Conservation (phyloP, 2,329 filamentous ascomycete species). For the Orbilia ellipsospora region DNA sequence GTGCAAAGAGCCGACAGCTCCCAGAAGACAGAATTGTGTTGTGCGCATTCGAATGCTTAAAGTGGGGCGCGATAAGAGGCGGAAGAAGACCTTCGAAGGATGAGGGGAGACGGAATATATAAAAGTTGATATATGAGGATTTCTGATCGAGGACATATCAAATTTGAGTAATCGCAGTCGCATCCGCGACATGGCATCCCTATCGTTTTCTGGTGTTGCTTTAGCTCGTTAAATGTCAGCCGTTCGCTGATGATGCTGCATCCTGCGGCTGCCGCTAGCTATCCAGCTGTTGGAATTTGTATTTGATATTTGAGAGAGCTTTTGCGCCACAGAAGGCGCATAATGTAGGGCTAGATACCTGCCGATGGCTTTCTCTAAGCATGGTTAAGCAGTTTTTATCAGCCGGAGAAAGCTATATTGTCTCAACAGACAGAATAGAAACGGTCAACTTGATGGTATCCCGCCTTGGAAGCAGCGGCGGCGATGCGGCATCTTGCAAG, state of each 20-base stretch:
- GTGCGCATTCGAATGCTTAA: constrained; percentile 7
- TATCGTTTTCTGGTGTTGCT: constrained; percentile 3
- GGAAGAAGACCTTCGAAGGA: neutral
- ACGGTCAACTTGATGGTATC: no score
- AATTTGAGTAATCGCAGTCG: neutral
- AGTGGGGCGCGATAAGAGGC: constrained; percentile 35
- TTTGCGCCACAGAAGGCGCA: neutral
- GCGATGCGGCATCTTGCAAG: no score
- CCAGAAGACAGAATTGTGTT: constrained; percentile 21
- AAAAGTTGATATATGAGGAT: neutral
- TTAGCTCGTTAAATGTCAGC: neutral
- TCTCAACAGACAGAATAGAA: no score
- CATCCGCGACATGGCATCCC: neutral
- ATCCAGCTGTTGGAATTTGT: neutral
- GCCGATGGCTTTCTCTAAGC: no score
- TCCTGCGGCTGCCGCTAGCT: neutral
- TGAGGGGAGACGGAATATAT: neutral
- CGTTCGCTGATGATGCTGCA: neutral
- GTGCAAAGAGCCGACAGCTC: constrained; percentile 39
- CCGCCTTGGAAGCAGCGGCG: no score
- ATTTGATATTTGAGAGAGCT: constrained; percentile 2
- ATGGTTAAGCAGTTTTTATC: no score
- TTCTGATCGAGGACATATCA: constrained; percentile 1
- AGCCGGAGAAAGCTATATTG: no score
- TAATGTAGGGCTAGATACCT: no score